Base-by-base conservation (phyloP, 768 basidiomycete genomes). In the Leucogyrophana mollusca region DNA sequence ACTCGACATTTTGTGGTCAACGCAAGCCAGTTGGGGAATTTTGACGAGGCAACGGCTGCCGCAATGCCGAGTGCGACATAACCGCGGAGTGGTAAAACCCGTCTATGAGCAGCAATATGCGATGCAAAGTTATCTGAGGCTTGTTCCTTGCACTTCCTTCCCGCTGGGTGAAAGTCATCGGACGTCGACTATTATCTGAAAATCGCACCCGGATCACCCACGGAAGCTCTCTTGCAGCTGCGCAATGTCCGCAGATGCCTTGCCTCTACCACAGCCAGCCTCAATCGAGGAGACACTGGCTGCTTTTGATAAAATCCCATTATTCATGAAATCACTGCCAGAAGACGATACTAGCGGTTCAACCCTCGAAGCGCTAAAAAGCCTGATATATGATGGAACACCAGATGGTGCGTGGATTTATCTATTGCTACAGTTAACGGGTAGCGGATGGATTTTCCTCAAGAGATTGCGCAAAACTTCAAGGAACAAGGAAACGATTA, bases 401-500 rank as follows among this genome's bases (percentile, higher is more conserved):
- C 87, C 93, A 43, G 90, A 97, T 72, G 94, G 95, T 97, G 62
- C 59, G 90, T 80, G 57, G 49, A 13, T 14, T 14, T 18, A 9
- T 23, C 17, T 34, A 16, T 7, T 22, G 33, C 27, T 22, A 17
- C 23, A 22, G 27, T 14, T 17, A 32, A 40, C 38, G 23, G 16
- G 9, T 23, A 32, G 3, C 40, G 39, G 3, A 24, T 54, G 34
- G 56, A 7, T 1, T 18, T 30, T 48, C 20, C 0, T 34, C 21
- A 52, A 95, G 96, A 98, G 64, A 73, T 92, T 53, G 92, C 95
- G 1, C 76, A 81, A 50, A 94, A 89, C 59, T 96, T 97, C 69
- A 97, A 96, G 65, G 83, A 91, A 43, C 91, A 95, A 61, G 96
- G 94, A 4, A 98, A 97, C 61, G 93, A 94, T 45, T 91, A 95